Evolutionary conservation across 2,329 filamentous ascomycete genomes (phyloP).

Genomic region (Xylariaceae sp.): DNA sequence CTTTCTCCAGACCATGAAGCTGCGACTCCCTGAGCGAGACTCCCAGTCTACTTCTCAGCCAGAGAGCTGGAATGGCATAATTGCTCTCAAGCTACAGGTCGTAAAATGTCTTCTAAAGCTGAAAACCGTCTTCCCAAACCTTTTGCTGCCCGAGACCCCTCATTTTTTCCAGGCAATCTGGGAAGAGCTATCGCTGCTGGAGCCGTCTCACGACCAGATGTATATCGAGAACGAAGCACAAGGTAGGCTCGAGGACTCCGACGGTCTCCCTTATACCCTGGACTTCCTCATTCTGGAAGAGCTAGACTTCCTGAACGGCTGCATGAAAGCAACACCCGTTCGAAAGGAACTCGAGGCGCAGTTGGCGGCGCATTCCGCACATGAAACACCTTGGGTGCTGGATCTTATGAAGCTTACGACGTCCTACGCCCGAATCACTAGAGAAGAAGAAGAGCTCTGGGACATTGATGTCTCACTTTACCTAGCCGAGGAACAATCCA

Average conservation of each 20-base stretch:
- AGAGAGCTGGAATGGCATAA: conserved; percentile 75
- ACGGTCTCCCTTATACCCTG: conserved; percentile 89
- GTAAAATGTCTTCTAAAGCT: conserved; percentile 93
- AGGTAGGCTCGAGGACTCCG: conserved; percentile 84
- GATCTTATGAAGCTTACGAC: conserved; percentile 86
- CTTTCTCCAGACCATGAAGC: conserved; percentile 78
- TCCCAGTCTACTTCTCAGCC: conserved; percentile 58
- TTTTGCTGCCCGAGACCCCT: conserved; percentile 81
- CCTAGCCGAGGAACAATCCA: conserved; percentile 90
- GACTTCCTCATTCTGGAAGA: conserved; percentile 94
- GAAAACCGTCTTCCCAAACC: conserved; percentile 77
- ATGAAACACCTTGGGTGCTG: conserved; percentile 76
- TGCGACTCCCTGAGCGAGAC: conserved; percentile 69
- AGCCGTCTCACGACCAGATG: conserved; percentile 74
- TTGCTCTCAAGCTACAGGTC: conserved; percentile 90
- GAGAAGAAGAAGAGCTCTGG: conserved; percentile 93
- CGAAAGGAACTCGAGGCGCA: conserved; percentile 86
- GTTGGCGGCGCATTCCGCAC: conserved; percentile 63
- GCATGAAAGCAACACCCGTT: conserved; percentile 84
- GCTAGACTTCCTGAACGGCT: conserved; percentile 90
- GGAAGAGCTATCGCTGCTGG: conserved; percentile 79
- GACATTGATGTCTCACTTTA: conserved; percentile 96
- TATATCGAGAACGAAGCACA: conserved; percentile 87
- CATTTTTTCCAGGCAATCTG: conserved; percentile 85
- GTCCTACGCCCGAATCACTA: conserved; percentile 85